Conservation (phyloP, 768 basidiomycete species). For the Trametes coccinea region DNA sequence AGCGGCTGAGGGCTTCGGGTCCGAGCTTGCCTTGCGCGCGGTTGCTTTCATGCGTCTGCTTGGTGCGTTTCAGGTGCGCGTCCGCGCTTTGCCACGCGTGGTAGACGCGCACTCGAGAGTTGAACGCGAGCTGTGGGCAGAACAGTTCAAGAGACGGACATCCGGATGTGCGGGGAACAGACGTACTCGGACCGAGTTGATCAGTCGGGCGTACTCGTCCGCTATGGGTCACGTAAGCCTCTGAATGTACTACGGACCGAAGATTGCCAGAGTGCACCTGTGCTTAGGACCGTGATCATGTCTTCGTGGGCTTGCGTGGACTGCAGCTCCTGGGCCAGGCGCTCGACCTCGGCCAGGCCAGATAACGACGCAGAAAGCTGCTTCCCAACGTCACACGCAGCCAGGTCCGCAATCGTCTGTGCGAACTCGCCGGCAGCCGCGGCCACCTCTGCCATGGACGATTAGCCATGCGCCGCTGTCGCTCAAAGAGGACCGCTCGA, state of each 20-base stretch:
- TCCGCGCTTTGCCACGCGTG: slow-evolving; percentile 82
- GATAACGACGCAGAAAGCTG: slow-evolving; percentile 71
- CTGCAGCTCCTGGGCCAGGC: slow-evolving; percentile 72
- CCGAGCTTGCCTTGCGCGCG: slow-evolving; percentile 74
- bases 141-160: not conserved
- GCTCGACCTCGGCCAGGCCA: slow-evolving; percentile 72
- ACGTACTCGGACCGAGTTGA: slow-evolving; percentile 81
- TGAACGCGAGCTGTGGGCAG: slow-evolving; percentile 74
- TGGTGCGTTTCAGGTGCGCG: slow-evolving; percentile 67
- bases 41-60: slow-evolving; percentile 78
- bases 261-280: slow-evolving; percentile 43
- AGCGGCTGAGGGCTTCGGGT: slow-evolving; percentile 67
- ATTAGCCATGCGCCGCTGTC: not conserved
- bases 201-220: slow-evolving; percentile 93
- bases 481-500: slow-evolving; percentile 12
- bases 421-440: slow-evolving; percentile 77
- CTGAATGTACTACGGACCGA: not conserved
- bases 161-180: not conserved
- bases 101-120: slow-evolving; percentile 81
- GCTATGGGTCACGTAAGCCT: slow-evolving; percentile 36
- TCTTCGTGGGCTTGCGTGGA: slow-evolving; percentile 80
- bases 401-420: slow-evolving; percentile 65
- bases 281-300: slow-evolving; percentile 75
- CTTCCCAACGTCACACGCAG: slow-evolving; percentile 72
- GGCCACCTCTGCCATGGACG: slow-evolving; percentile 56